Base-by-base conservation (phyloP, 2,329 filamentous ascomycete genomes). In the Aspergillus sp. region DNA sequence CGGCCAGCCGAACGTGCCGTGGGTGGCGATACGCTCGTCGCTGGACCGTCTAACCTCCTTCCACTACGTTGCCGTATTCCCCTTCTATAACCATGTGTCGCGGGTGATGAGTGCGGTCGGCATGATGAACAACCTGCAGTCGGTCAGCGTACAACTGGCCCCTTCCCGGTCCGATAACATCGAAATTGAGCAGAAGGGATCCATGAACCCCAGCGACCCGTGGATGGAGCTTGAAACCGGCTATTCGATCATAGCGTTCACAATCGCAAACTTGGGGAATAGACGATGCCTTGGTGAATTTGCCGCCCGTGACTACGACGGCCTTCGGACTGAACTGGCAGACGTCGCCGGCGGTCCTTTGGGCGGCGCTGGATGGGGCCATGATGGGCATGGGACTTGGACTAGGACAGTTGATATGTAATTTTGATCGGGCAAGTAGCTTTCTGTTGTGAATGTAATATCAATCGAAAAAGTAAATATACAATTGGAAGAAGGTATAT, bases 51-150 rank as follows among this genome's bases (percentile, higher is more conserved):
- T 64, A 13, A 50, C 45, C 2, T 61, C 60, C 1, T 66, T 74
- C 38, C 58, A 60, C 34, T 83, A 82, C 49, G 68, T 78, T 3
- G 76, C 74, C 24, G 71, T 82, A 5, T 85, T 84, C 44, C 80
- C 81, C 0, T 74, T 78, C 22, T 67, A 69, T 29, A 68, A 69
- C 4, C 79, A 84, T 49, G 66, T 82, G 30, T 58, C 68, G 24
- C 37, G 57, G 1, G 52, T 66, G 3, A 41, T 63, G 24, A 60
- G 58, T 27, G 58, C 74, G 1, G 52, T 74, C 2, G 51, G 58
- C 2, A 44, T 63, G 36, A 65, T 78, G 39, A 68, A 67, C 1
- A 64, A 56, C 8, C 44, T 82, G 3, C 63, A 71, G 26, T 61
- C 60, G 8, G 55, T 81, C 1, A 77, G 66, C 34, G 55, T 79